Evolutionary conservation across 768 basidiomycete genomes (phyloP).

Genomic region (Leccinum arenicola): DNA sequence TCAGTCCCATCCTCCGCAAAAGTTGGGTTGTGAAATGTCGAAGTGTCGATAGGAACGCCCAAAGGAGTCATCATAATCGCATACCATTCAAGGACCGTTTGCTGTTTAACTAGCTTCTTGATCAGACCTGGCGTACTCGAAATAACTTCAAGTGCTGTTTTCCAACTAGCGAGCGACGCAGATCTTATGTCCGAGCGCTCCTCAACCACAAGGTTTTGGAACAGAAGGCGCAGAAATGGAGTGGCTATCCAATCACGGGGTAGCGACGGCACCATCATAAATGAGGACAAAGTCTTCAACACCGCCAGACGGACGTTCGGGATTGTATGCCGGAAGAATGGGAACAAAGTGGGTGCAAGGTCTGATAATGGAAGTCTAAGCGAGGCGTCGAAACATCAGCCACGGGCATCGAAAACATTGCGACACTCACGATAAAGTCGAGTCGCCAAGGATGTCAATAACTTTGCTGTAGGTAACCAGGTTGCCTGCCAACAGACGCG

Average conservation of each 20-base stretch:
- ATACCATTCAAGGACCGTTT: conserved; percentile 80
- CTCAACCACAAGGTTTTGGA: conserved; percentile 92
- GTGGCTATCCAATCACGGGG: conserved; percentile 78
- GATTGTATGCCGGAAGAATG: conserved; percentile 98
- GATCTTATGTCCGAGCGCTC: conserved; percentile 83
- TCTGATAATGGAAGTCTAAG: conserved; percentile 73
- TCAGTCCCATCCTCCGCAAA: conserved; percentile 46
- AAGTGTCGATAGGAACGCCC: conserved; percentile 69
- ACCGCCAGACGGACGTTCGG: conserved; percentile 90
- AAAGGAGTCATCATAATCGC: conserved; percentile 86
- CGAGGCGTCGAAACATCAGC: conserved; percentile 1
- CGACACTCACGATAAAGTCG: conserved; percentile 62
- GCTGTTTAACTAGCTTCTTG: conserved; percentile 52
- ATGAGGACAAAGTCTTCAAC: conserved; percentile 81
- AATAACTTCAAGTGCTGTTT: conserved; percentile 58
- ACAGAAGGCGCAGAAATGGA: conserved; percentile 78
- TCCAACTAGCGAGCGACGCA: conserved; percentile 73
- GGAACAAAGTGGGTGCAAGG: conserved; percentile 85
- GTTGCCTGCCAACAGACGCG: conserved; percentile 51
- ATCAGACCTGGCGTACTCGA: conserved; percentile 46
- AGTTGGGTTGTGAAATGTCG: conserved; percentile 64
- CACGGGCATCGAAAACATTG: background rate
- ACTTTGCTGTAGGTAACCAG: conserved; percentile 78
- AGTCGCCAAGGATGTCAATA: conserved; percentile 69
- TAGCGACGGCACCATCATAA: conserved; percentile 75